Evolutionary conservation across 768 basidiomycete species (phyloP), one percentile per base, ranked within the genome.

Genomic region (Serendipita indica): DNA sequence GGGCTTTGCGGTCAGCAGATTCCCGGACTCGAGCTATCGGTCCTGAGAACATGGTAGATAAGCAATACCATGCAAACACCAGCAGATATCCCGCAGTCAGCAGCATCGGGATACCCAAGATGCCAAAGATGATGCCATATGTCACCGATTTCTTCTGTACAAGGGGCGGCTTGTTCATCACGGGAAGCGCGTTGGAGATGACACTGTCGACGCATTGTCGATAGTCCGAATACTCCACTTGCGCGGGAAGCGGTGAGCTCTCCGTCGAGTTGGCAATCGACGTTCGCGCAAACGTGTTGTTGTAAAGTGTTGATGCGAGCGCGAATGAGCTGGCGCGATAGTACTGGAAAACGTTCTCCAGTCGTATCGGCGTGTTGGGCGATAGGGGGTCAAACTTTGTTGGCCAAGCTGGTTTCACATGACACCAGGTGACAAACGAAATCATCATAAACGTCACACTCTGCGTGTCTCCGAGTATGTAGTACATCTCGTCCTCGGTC

Each of bases 291-390:
- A 46, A 46, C 13, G 58, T 61, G 60, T 61, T 61, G 58, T 61
- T 61, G 60, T 61, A 61, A 3, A 33, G 30, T 3, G 41, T 22
- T 6, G 57, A 57, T 35, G 57, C 45, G 43, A 61, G 60, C 33
- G 46, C 60, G 28, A 61, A 58, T 3, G 20, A 1, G 28, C 41
- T 46, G 12, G 60, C 60, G 18, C 60, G 58, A 37, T 58, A 61
- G 58, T 61, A 61, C 49, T 63, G 61, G 28, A 61, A 28, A 3
- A 46, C 58, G 16, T 59, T 41, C 27, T 59, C 46, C 14, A 46
- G 12, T 27, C 25, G 12, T 10, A 46, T 27, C 22, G 43, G 7
- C 43, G 43, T 10, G 43, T 46, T 46, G 10, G 43, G 43, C 7
- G 43, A 46, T 27, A 10, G 7, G 7, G 43, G 43, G 43, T 46